Percentiles rank a stretch among this genome's conserved stretches.
These are phyloP conservation scores for Fusarium globosum DNA, from an alignment of 2,329 filamentous ascomycete genomes.

Conservation along the genomic window DNA sequence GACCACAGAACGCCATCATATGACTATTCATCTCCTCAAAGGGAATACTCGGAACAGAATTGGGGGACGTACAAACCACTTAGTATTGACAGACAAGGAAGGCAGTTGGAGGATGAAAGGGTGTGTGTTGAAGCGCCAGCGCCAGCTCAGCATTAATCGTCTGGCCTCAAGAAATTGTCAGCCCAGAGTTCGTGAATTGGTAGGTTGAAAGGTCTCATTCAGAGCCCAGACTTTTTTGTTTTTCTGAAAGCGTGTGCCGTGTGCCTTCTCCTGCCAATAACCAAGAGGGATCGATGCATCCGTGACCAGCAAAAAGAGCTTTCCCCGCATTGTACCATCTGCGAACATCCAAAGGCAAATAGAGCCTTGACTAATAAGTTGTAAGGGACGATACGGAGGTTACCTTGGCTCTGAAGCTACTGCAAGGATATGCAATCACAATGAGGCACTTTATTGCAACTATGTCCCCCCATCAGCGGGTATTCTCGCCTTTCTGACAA, in stretches of 20 bases:
- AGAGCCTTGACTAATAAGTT: conserved; percentile 24
- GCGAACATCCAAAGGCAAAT: conserved; percentile 19
- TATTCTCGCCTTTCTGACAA: conserved; percentile 2
- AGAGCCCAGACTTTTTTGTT: conserved; percentile 25
- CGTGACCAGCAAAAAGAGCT: conserved; percentile 31
- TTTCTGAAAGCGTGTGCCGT: conserved; percentile 29
- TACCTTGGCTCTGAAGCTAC: conserved; percentile 33
- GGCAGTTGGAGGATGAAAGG: conserved; percentile 17
- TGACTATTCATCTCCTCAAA: conserved; percentile 29
- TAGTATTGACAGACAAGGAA: conserved; percentile 5
- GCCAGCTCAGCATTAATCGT: conserved; percentile 20
- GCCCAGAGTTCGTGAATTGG: conserved; percentile 14
- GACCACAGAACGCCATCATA: conserved; percentile 32
- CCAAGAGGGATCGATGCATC: conserved; percentile 30
- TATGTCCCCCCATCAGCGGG: not conserved
- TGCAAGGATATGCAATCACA: conserved; percentile 32
- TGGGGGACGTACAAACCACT: conserved; percentile 28
- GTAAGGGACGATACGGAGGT: conserved; percentile 18
- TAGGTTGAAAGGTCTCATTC: conserved; percentile 12
- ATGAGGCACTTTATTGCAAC: conserved; percentile 23
- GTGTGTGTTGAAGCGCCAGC: conserved; percentile 23
- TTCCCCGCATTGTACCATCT: conserved; percentile 34
- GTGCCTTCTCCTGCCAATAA: conserved; percentile 29
- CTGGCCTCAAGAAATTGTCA: conserved; percentile 26
- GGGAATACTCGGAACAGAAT: conserved; percentile 27